Evolutionary conservation across 139 green algal species (phyloP), one percentile per base, ranked within the genome.

Genomic region (Nannochloris sp.): DNA sequence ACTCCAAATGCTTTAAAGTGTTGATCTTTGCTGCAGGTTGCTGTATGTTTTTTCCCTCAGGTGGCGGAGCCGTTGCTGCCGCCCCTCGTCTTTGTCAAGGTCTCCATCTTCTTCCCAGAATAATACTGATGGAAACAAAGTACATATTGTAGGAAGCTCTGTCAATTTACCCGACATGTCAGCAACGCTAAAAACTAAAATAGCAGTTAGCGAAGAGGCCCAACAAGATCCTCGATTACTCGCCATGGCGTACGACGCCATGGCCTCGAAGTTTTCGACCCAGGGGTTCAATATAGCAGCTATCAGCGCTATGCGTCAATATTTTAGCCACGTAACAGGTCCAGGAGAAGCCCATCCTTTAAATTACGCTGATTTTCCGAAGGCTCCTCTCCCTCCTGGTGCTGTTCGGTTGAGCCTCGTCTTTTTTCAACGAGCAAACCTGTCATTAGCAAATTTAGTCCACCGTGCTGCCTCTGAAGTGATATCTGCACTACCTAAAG

Each of bases 241-340:
- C 42, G 72, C 70, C 7, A 32, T 45, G 5, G 44, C 73, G 4
- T 80, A 80, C n/a, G 70, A 74, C 8, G 36, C 60, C 35, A 80
- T 80, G 73, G 62, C 62, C 3, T 35, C 30, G 10, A 64, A 62
- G 31, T 80, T 80, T 44, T 12, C 8, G 10, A 10, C 44, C 37
- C 29, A 79, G 13, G 73, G 73, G 4, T 45, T 80, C 12, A 79
- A 78, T 62, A 25, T 80, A 19, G 57, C 46, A 1, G 73, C 73
- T 2, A 61, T 80, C 10, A 19, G 24, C 6, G 72, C 70, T 2
- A 73, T 63, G 54, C 35, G 46, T 14, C 70, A 79, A 35, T 80
- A 78, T 34, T 80, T 68, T 45, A 23, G 4, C 5, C 63, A 79
- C 33, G 32, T 76, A 30, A 56, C 70, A 29, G 53, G 33, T 14